These are phyloP conservation scores for Microglena sp. DNA, from an alignment of 139 green algal species.

Conservation along the genomic window DNA sequence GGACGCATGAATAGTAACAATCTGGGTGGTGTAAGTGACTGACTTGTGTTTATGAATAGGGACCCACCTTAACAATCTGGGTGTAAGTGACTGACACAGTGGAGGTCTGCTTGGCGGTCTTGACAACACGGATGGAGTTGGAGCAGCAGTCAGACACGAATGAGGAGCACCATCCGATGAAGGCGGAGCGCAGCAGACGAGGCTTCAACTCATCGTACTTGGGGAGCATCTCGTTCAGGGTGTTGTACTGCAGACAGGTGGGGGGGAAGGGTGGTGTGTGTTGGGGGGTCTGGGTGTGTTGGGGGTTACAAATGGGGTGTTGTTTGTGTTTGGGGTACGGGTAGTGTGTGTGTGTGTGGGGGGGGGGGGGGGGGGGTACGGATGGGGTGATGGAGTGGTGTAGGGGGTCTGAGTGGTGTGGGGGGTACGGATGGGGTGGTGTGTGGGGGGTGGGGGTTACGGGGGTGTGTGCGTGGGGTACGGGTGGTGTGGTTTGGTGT, in stretches of 20 bases:
- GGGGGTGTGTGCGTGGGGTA: too few relatives aligned
- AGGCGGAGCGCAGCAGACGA: conserved; percentile 60
- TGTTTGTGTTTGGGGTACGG: background rate
- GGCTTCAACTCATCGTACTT: conserved; percentile 53
- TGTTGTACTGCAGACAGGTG: conserved; percentile 37
- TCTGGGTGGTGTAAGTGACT: too few relatives aligned
- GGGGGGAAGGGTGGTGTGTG: background rate
- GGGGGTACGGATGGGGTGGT: too few relatives aligned
- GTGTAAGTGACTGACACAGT: conserved; percentile 63
- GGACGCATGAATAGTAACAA: too few relatives aligned
- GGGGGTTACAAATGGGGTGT: background rate
- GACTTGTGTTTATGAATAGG: too few relatives aligned
- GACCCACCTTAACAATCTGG: conserved; percentile 54
- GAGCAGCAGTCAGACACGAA: conserved; percentile 72
- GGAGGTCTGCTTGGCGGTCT: conserved; percentile 81
- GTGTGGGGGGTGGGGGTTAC: too few relatives aligned
- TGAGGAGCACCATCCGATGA: conserved; percentile 80
- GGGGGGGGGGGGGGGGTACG: background rate
- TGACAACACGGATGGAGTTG: conserved; percentile 86
- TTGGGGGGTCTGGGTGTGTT: background rate
- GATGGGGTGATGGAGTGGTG: background rate
- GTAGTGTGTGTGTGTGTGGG: background rate
- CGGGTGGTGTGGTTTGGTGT: too few relatives aligned
- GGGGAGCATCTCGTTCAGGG: conserved; percentile 42
- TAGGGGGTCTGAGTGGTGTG: background rate